Evolutionary conservation across 768 basidiomycete genomes (phyloP), one percentile per base, ranked within the genome.

Genomic region (Ephemerocybe angulata): DNA sequence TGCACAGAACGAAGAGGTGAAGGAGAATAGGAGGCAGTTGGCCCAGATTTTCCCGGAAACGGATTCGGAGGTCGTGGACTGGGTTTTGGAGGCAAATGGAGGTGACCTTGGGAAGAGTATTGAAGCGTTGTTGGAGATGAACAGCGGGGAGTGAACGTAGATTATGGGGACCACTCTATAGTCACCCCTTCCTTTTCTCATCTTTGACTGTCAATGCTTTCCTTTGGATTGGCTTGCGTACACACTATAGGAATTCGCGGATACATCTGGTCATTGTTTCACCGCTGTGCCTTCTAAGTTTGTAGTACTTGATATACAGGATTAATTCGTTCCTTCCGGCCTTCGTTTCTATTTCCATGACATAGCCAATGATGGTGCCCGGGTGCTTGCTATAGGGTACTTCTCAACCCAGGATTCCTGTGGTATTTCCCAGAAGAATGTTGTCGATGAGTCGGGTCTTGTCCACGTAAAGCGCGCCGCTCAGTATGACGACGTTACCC

Each of bases 391-490:
- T n/a, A n/a, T n/a, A 1, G 17, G 25, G 4, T 28, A 8, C 35
- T n/a, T 24, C 17, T 30, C 28, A 53, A 41, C 41, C 48, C 38
- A 81, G 51, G 52, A 80, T 71, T 21, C 59, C 67, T 41, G 58
- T 65, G 8, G 63, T 57, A 60, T 82, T 74, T 8, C 85, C 93
- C 1, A 97, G 68, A 40, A 97, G 73, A 50, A 97, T 69, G 67
- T 98, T 99, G 70, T 99, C 96, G 40, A 99, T 98, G 61, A 99
- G 68, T 60, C 95, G 79, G 37, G 94, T 98, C 65, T 78, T 80
- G 37, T 91, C 92, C 2, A 95, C 81, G 81, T 87, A 89, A 58
- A 95, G 63, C 27, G 92, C 93, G 2, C 93, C 94, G 57, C 93
- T 96, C 49, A 98, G 62, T 21, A 97, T 82, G 28, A 87, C 83